Base-by-base conservation (phyloP, 1,139 yeast species). In the Blastobotrys serpentis region DNA sequence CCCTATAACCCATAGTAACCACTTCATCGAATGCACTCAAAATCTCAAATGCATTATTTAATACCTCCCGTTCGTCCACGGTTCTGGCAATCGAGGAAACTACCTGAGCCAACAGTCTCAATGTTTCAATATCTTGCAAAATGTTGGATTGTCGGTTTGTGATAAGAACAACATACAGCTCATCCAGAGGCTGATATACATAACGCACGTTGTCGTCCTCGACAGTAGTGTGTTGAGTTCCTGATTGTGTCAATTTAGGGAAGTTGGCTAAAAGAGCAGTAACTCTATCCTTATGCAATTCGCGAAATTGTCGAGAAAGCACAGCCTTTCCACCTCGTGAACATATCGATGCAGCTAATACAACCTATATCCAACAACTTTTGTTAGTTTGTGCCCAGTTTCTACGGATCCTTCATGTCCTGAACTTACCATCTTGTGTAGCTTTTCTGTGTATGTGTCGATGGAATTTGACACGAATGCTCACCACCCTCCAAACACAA, bases 101-200 rank as follows among this genome's bases (percentile, higher is more conserved):
- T 13, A 92, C 81, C 60, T 87, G 86, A 16, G 90, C 80, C 65
- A 94, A 86, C 54, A 90, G 72, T 61, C 88, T 89, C 68, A 94
- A 77, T 7, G 98, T 92, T 61, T 88, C 94, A 59, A 94, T 86
- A 68, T 94, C 98, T 69, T 90, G 96, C 59, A 94, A 75, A 59
- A 94, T 92, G 66, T 94, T 94, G 26, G 96, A 87, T 59, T 85
- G 87, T 55, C 87, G 82, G 70, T 89, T 90, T 53, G 98, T 92
- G 64, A 92, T 84, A 62, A 94, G 75, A 40, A 94, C 92, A 64
- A 92, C 86, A 68, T 89, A 92, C 54, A 88, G 81, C 59, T 90
- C 98, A 65, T 94, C 98, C 62, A 94, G 77, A 47, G 98, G 97
- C 68, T 89, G 97, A 70, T 88, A 94, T 46, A 94, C 95, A 65